Conservation (phyloP, 805 yeast genomes). For the Candida endomychidarum region DNA sequence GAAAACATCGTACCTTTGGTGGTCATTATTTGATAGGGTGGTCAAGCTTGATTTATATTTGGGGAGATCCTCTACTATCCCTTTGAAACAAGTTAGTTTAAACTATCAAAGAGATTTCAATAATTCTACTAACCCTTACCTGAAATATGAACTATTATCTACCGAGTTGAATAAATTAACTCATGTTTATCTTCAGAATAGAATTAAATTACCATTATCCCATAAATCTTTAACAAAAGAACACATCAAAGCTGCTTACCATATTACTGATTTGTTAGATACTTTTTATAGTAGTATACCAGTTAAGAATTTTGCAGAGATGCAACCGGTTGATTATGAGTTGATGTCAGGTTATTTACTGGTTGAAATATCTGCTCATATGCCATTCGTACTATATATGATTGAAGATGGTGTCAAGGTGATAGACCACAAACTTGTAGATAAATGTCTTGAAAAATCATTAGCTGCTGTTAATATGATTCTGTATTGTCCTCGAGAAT, state of each 20-base stretch:
- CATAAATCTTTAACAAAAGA: slow-evolving; percentile 5
- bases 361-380: neutral
- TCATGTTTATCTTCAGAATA: slow-evolving; percentile 6
- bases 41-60: slow-evolving; percentile 9
- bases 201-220: slow-evolving; percentile 8
- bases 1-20: slow-evolving; percentile 12
- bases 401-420: neutral
- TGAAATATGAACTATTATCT: slow-evolving; percentile 3
- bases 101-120: slow-evolving; percentile 8
- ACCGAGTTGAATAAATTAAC: slow-evolving; percentile 12
- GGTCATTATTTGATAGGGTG: slow-evolving; percentile 13
- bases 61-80: slow-evolving; percentile 13
- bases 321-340: neutral
- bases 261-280: slow-evolving; percentile 2
- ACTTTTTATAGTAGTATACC: neutral
- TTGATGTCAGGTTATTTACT: neutral
- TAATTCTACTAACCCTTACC: neutral
- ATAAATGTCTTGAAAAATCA: slow-evolving; percentile 1
- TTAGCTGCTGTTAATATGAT: neutral
- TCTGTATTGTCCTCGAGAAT: neutral
- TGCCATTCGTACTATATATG: slow-evolving; percentile 2
- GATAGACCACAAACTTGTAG: neutral
- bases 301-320: neutral
- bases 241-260: neutral
- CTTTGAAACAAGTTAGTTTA: slow-evolving; percentile 8